Evolutionary conservation across 495 filamentous ascomycete genomes (phyloP), one percentile per base, ranked within the genome.

Genomic region (Daldinia concentrica): DNA sequence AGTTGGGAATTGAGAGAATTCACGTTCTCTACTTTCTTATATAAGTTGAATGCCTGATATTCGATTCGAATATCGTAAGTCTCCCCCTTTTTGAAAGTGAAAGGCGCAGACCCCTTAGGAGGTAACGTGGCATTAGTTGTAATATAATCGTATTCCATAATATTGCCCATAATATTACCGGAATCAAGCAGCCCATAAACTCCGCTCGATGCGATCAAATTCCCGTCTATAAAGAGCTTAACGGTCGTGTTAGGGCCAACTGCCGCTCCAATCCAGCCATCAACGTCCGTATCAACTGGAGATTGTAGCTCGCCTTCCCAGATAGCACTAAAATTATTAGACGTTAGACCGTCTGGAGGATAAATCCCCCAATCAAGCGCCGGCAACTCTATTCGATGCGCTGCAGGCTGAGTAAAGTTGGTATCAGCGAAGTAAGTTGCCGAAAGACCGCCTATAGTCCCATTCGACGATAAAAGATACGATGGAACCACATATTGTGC

Each of bases 1-100:
- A 84, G 72, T 58, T 83, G 78, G 0, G 82, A 78, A 55, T 83
- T 84, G 26, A 84, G 71, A 0, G 81, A 82, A 37, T 79, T 77
- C 5, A 77, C 65, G 50, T 83, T 83, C 51, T 74, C 80, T 7
- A 75, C 69, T 36, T 80, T 81, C 32, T 81, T 79, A 32, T 80
- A 76, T n/a, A 79, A 68, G 52, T 83, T 83, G 74, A 75, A 84
- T 7, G 82, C 77, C 50, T 83, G 82, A 48, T 81, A 83, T 57
- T 83, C 82, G 43, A 84, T 77, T 26, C 81, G 77, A 30, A 84
- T 71, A 7, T 78, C 71, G 64, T 83, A 79, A 3, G 34, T 71
- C 11, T 63, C 76, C 8, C 73, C 73, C 39, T 76, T 76, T 30
- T 36, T 62, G 34, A 83, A 84, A 2, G 62, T 77, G 65, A 84